Percentiles rank a stretch among this genome's conserved stretches.
phyloP scores from a whole-genome alignment of 2,329 filamentous ascomycete genomes.

The Ophiocordyceps sinensis region DNA sequence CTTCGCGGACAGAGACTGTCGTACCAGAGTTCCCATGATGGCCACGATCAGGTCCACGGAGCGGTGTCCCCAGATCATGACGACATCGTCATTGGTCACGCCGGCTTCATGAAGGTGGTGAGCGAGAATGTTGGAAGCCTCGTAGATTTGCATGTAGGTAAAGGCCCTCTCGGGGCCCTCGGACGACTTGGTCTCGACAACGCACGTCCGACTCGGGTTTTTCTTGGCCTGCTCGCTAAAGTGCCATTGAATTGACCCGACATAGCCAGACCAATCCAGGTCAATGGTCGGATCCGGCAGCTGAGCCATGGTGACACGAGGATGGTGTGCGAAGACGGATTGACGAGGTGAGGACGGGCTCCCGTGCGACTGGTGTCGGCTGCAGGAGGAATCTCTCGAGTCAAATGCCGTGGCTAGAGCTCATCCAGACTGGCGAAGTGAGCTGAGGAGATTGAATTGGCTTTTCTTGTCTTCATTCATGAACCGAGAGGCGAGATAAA shows the following conservation, averaged over 20 bases:
- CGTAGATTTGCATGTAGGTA: slow-evolving; percentile 75
- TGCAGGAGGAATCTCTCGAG: too few relatives aligned
- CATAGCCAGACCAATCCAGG: slow-evolving; percentile 52
- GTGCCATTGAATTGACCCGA: slow-evolving; percentile 52
- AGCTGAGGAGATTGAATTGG: too few relatives aligned
- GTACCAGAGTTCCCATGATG: slow-evolving; percentile 56
- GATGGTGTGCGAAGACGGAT: background rate
- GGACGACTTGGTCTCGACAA: slow-evolving; percentile 31
- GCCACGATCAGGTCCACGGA: slow-evolving; percentile 50
- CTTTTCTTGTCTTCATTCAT: too few relatives aligned
- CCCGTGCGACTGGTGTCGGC: too few relatives aligned
- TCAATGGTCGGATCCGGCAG: slow-evolving; percentile 52
- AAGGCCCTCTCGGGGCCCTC: slow-evolving; percentile 48
- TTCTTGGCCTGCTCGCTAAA: slow-evolving; percentile 52
- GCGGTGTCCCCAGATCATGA: slow-evolving; percentile 83
- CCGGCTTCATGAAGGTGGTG: slow-evolving; percentile 65
- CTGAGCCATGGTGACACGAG: slow-evolving; percentile 1
- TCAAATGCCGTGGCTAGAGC: too few relatives aligned
- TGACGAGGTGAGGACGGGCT: background rate
- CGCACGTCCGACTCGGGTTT: slow-evolving; percentile 45
- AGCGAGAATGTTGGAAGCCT: slow-evolving; percentile 67
- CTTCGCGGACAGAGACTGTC: background rate
- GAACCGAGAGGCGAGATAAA: too few relatives aligned
- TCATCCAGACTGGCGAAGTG: too few relatives aligned
- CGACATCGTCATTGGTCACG: slow-evolving; percentile 66